Percentiles rank a stretch among this genome's conserved stretches.
phyloP scores from a whole-genome alignment of 2,329 filamentous ascomycete genomes.

The Cercospora brassicicola region DNA sequence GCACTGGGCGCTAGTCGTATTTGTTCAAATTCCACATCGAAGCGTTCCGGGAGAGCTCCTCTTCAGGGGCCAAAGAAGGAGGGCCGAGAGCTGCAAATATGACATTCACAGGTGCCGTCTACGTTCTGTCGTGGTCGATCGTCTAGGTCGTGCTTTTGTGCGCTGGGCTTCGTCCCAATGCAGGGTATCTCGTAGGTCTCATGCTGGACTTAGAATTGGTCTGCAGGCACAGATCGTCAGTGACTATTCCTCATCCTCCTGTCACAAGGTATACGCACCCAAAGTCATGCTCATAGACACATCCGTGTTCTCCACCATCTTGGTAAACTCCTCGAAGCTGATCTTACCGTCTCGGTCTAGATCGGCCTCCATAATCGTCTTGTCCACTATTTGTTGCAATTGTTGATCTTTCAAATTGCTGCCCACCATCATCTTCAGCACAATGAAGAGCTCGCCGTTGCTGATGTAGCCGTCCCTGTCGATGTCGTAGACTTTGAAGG shows the following conservation, averaged over 20 bases:
- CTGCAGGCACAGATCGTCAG: slow-evolving; percentile 8
- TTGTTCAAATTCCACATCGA: background rate
- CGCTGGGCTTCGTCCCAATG: background rate
- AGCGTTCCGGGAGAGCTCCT: background rate
- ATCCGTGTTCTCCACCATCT: slow-evolving; percentile 96
- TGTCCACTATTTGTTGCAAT: slow-evolving; percentile 97
- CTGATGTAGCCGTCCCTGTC: slow-evolving; percentile 98
- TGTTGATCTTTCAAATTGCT: slow-evolving; percentile 99
- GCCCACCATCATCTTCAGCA: slow-evolving; percentile 99
- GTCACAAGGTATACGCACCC: slow-evolving; percentile 47
- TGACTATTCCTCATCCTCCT: no score
- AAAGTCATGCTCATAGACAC: slow-evolving; percentile 68
- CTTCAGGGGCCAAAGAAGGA: background rate
- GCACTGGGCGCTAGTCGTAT: background rate
- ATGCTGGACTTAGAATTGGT: slow-evolving; percentile 25
- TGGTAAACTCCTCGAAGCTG: slow-evolving; percentile 97
- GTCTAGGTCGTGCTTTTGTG: slow-evolving; percentile 2
- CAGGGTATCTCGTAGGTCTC: slow-evolving; percentile 17
- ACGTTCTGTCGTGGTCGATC: background rate
- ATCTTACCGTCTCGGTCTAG: slow-evolving; percentile 95
- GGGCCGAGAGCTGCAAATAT: background rate
- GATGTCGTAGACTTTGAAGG: slow-evolving; percentile 99
- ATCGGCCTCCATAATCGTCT: slow-evolving; percentile 99
- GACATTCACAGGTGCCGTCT: background rate
- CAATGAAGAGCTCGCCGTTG: slow-evolving; percentile 98